Conservation (phyloP, 805 yeast species). For the Candida boleticola region DNA sequence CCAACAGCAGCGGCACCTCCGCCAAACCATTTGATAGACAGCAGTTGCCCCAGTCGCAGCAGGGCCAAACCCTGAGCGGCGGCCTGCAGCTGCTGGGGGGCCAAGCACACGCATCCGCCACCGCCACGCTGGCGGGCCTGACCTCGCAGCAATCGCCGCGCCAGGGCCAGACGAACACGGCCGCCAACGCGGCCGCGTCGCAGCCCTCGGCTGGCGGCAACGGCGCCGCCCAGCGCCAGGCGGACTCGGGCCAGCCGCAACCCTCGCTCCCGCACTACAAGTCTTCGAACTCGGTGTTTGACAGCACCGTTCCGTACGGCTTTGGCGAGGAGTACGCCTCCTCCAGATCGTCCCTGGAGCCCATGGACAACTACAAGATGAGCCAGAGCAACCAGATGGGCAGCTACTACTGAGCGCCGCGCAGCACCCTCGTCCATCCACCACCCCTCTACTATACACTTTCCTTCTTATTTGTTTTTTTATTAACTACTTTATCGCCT, state of each 20-base stretch:
- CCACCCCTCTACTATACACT: too few species aligned
- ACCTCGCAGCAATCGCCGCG: neutral
- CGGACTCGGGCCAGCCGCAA: neutral
- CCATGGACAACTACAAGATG: conserved; percentile 4
- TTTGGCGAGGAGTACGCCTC: conserved; percentile 5
- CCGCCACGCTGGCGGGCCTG: neutral
- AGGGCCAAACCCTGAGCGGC: neutral
- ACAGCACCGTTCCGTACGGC: conserved; percentile 4
- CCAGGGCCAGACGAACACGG: neutral
- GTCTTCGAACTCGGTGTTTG: conserved; percentile 5
- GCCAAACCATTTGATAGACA: conserved; percentile 1
- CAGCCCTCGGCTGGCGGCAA: neutral
- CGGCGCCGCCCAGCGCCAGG: neutral
- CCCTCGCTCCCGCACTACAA: conserved; percentile 4
- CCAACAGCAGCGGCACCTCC: conserved; percentile 1
- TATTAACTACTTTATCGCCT: too few species aligned
- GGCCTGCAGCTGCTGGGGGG: neutral
- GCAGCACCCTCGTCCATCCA: too few species aligned
- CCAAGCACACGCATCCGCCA: neutral
- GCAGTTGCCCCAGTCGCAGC: conserved; percentile 2
- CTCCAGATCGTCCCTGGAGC: conserved; percentile 5
- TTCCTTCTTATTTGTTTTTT: too few species aligned
- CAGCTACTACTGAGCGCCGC: neutral
- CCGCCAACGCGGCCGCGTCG: neutral
- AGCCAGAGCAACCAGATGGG: conserved; percentile 1